Base-by-base conservation (phyloP, 805 yeast genomes). In the Wickerhamiella sergipiensis region DNA sequence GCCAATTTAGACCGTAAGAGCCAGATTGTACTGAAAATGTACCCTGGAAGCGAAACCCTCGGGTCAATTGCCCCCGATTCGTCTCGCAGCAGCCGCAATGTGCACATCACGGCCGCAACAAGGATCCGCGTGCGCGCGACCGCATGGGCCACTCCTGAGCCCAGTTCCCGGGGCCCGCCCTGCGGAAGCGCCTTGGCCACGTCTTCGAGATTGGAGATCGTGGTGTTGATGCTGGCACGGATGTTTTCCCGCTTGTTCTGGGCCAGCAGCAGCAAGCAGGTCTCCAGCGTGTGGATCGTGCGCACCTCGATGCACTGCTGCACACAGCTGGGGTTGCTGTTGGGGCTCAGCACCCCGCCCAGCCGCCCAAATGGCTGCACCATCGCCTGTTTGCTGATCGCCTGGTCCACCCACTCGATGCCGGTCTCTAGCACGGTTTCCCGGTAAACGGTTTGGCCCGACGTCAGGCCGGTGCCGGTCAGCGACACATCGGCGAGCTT, bases 1-100 rank as follows among this genome's bases (percentile, higher is more conserved):
- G 53, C 36, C 36, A 43, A 23, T 18, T 48, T 48, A 22, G 47
- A 36, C 15, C 50, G 42, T 10, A 53, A 31, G 13, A 46, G 17
- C 52, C 52, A 53, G 9, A 43, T 36, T 8, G 26, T 36, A n/a
- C 43, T 40, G 36, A 46, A 22, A n/a, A 46, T 12, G 15, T n/a
- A 39, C 45, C 38, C 40, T 10, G 29, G 18, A 10, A 24, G 23
- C 29, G 46, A 24, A 2, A 21, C 22, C 13, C 42, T 26, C 22
- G 47, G n/a, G 22, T 18, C 39, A 31, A 33, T 29, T 22, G 22
- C 17, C 13, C 22, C 15, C 13, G 6, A 42, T 23, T 43, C 47
- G 45, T 23, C 15, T 13, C 43, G 24, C 43, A 45, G 21, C 8
- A 22, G 6, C 12, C 31, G 15, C 19, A 39, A 36, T 31, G 22